Evolutionary conservation across 1,284 basidiomycete genomes (phyloP).

Genomic region (Somion occarium): DNA sequence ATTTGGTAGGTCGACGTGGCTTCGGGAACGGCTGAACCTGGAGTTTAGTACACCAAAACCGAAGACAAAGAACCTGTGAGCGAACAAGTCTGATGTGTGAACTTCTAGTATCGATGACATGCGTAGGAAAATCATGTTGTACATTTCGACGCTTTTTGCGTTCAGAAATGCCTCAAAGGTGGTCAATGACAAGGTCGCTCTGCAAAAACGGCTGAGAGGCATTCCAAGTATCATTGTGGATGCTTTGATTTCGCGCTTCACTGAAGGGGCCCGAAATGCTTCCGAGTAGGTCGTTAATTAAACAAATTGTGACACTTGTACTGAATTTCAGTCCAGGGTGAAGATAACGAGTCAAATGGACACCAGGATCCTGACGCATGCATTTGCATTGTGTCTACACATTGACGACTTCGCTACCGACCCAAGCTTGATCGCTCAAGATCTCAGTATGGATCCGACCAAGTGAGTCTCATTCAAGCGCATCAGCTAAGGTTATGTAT

Average conservation of each 20-base stretch:
- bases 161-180: slow-evolving; percentile 51
- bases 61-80: slow-evolving; percentile 57
- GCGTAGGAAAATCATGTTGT: slow-evolving; percentile 68
- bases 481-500: not conserved
- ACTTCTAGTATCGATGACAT: not conserved
- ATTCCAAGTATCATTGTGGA: slow-evolving; percentile 69
- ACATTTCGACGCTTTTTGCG: slow-evolving; percentile 72
- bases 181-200: slow-evolving; percentile 43
- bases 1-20: slow-evolving; percentile 60
- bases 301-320: not conserved
- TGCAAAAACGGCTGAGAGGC: slow-evolving; percentile 51
- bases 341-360: slow-evolving; percentile 66
- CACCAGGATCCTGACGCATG: slow-evolving; percentile 69
- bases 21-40: slow-evolving; percentile 52
- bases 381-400: slow-evolving; percentile 76
- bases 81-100: slow-evolving; percentile 6
- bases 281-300: slow-evolving; percentile 31
- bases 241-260: slow-evolving; percentile 74
- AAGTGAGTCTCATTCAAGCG: slow-evolving; percentile 47
- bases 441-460: slow-evolving; percentile 58
- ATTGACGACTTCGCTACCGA: slow-evolving; percentile 76
- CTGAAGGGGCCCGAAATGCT: slow-evolving; percentile 64
- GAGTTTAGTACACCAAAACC: slow-evolving; percentile 40
- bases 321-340: slow-evolving; percentile 35
- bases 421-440: slow-evolving; percentile 60